Evolutionary conservation across 176 grass and related monocot genomes (phyloP), one percentile per base, ranked within the genome.

Genomic region (Pontederia crassipes): DNA sequence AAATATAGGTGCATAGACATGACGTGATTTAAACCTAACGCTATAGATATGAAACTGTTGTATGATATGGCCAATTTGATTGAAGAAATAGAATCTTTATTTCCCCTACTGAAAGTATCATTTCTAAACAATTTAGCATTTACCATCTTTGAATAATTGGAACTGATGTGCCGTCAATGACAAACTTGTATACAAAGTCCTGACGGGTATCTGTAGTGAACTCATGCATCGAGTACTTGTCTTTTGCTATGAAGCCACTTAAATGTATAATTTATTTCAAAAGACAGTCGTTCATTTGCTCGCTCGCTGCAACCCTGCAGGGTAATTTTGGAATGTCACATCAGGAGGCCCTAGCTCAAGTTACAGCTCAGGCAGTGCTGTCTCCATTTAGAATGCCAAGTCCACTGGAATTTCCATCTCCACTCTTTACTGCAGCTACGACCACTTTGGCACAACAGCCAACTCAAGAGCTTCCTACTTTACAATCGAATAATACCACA

Each of bases 261-360:
- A 29, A 9, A 4, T 10, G 15, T 29, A 32, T 28, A 12, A 29
- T 12, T 59, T 11, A 8, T 28, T 29, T 24, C 20, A 24, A 24
- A 24, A 24, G 20, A 24, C 49, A 26, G 4, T 26, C 45, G 13
- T 7, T 49, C 11, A 51, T 15, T 59, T 20, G 24, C 5, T 59
- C 8, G 12, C 28, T 3, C 17, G 4, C 1, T 59, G 24, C 10
- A 11, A 18, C 29, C 10, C 28, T 77, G 46, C 73, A 96, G 92
- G 83, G 78, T 26, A 85, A 79, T 62, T 96, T 96, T 64, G 83
- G 75, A 77, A 87, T 90, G 81, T 90, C 92, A 20, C 92, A 96
- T 79, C 92, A 96, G 65, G 83, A 90, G 76, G 92, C 75, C 28
- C 80, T 90, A 51, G 92, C 87, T 72, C 86, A 96, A 90, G 92